Evolutionary conservation across 2,329 filamentous ascomycete species (phyloP), one percentile per base, ranked within the genome.

Genomic region (Colletotrichum eleusines): DNA sequence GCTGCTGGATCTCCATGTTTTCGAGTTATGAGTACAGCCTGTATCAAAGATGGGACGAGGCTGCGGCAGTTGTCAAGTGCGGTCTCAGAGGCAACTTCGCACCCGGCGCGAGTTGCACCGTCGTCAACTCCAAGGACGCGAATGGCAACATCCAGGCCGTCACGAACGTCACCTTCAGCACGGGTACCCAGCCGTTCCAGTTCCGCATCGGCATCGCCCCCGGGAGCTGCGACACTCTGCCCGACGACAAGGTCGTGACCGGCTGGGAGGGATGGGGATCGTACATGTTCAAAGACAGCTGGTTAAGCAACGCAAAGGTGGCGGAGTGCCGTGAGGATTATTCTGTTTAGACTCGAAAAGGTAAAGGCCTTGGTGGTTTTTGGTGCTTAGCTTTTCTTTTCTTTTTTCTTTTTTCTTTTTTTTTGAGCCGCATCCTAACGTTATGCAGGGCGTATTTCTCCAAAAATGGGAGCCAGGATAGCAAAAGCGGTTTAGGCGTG

Each of bases 261-360:
- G 60, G 66, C 4, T 68, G 66, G 66, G 66, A 64, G 51, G 66
- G 51, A 16, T 68, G 66, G 66, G 66, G 66, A 20, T 42, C 66
- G 14, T 42, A 42, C 11, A 18, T 68, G 12, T 64, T 63, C 23
- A 40, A 48, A 5, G 20, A 23, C 8, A 20, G 33, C 35, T 8
- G 42, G 5, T 9, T 68, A 9, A 35, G 5, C 1, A 2, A 31
- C 50, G 42, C 33, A 23, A 20, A 20, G 5, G 28, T n/a, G 18
- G 12, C 31, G 2, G 5, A 3, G 0, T 67, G 64, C 5, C 31
- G 2, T 12, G 38, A 54, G 18, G 38, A 26, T 31, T 9, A 38
- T 28, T 28, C 38, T 16, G 46, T 28, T 12, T 63, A 38, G 16
- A 14, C 26, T 28, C 16, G n/a, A 9, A 38, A 38, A 18, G 31